phyloP scores from a whole-genome alignment of 495 filamentous ascomycete species.

The Penicillium riverlandense region DNA sequence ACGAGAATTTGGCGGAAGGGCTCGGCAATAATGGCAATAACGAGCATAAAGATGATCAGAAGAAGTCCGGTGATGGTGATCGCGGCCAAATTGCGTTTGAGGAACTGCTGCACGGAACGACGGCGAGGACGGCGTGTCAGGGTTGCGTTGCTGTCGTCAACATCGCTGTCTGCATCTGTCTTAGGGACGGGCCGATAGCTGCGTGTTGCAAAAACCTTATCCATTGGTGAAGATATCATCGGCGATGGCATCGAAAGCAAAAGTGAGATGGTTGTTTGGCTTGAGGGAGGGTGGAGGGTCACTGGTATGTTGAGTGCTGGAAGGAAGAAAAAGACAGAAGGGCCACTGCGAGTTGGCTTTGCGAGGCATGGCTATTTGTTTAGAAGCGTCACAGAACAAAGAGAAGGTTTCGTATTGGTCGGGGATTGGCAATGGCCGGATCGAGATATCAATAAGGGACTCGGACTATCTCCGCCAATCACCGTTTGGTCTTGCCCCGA shows the following conservation, averaged over 20 bases:
- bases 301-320: neutral
- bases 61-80: constrained; percentile 8
- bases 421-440: neutral
- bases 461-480: neutral
- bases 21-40: constrained; percentile 2
- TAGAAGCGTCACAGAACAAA: constrained; percentile 1
- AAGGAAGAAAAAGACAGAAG: no score
- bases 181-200: constrained; percentile 5
- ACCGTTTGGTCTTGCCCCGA: neutral
- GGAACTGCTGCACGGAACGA: neutral
- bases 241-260: neutral
- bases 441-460: neutral
- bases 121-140: constrained; percentile 1
- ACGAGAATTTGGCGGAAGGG: constrained; percentile 5
- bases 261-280: neutral
- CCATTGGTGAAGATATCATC: neutral
- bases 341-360: neutral
- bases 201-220: neutral
- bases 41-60: constrained; percentile 1
- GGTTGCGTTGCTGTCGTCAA: constrained; percentile 3
- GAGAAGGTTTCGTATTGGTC: neutral
- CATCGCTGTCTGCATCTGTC: constrained; percentile 1
- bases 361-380: neutral
- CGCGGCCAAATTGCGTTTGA: constrained; percentile 4
- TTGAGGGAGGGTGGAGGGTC: no score